Percentiles rank a stretch among this genome's conserved stretches.
These are phyloP conservation scores for Cymodocea nodosa DNA, from an alignment of 116 monocot species.

Conservation along the genomic window DNA sequence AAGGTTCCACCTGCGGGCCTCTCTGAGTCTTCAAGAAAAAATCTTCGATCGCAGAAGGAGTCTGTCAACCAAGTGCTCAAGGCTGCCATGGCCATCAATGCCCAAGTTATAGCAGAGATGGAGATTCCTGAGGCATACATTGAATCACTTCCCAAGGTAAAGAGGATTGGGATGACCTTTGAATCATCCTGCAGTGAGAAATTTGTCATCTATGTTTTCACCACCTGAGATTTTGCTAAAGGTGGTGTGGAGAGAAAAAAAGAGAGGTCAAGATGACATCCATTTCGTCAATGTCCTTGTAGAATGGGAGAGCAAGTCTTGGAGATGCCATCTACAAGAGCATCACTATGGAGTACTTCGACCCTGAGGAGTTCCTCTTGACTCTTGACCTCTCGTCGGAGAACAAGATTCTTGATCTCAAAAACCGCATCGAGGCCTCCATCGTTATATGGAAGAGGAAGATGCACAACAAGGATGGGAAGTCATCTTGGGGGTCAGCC, in stretches of 20 bases:
- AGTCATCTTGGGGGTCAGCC: constrained; percentile 71
- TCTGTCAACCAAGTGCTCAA: constrained; percentile 82
- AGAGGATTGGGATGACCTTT: no score
- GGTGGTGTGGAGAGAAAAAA: no score
- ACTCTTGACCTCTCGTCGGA: constrained; percentile 63
- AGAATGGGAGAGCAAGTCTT: constrained; percentile 85
- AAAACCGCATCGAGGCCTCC: constrained; percentile 87
- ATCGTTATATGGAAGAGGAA: constrained; percentile 90
- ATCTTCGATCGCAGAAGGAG: constrained; percentile 73
- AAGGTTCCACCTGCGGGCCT: constrained; percentile 63
- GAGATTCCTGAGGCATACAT: constrained; percentile 70
- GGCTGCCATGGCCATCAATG: constrained; percentile 93
- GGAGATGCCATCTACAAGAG: constrained; percentile 62
- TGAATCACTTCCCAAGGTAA: constrained; percentile 64
- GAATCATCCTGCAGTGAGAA: no score
- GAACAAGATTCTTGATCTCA: constrained; percentile 80
- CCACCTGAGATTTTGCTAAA: no score
- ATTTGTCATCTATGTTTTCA: no score
- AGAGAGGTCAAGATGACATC: no score
- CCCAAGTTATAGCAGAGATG: constrained; percentile 80
- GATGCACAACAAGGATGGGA: constrained; percentile 70
- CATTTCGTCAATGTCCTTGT: neutral
- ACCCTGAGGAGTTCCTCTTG: constrained; percentile 51
- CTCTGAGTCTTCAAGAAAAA: constrained; percentile 54
- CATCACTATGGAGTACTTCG: constrained; percentile 58